phyloP scores from a whole-genome alignment of 2,329 filamentous ascomycete species.

The Xylaria sp. region DNA sequence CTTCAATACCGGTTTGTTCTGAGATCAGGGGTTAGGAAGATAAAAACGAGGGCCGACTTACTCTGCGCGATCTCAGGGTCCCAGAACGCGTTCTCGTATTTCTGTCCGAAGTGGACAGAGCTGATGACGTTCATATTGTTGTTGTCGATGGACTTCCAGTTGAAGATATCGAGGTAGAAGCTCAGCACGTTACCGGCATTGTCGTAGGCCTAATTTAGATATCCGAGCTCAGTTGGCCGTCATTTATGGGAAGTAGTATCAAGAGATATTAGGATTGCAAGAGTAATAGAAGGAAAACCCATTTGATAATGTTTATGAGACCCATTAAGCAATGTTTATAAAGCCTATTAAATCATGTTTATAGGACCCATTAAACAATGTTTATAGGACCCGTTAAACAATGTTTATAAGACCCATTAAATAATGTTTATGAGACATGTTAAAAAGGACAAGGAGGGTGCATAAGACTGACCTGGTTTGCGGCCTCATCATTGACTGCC shows the following conservation, averaged over 20 bases:
- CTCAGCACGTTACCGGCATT: slow-evolving; percentile 61
- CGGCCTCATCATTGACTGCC: slow-evolving; percentile 54
- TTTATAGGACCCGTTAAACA: background rate
- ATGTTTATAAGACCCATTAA: background rate
- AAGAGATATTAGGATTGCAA: background rate
- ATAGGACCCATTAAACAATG: no score
- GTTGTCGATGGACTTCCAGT: slow-evolving; percentile 65
- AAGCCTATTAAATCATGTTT: background rate
- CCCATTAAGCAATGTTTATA: no score
- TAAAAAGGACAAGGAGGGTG: no score
- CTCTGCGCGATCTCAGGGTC: slow-evolving; percentile 59
- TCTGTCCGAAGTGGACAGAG: slow-evolving; percentile 63
- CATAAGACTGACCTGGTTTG: slow-evolving; percentile 50
- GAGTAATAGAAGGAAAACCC: background rate
- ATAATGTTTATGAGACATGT: no score
- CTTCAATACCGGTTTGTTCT: no score
- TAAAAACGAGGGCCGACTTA: background rate
- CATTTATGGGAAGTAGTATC: background rate
- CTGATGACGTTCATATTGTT: slow-evolving; percentile 61
- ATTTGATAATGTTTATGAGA: background rate
- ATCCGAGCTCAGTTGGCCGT: background rate
- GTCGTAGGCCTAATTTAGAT: slow-evolving; percentile 55
- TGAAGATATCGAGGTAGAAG: slow-evolving; percentile 62
- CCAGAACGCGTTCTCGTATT: slow-evolving; percentile 67
- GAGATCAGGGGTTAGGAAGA: background rate